phyloP scores from a whole-genome alignment of 768 basidiomycete genomes.

The Harrya chromipes region DNA sequence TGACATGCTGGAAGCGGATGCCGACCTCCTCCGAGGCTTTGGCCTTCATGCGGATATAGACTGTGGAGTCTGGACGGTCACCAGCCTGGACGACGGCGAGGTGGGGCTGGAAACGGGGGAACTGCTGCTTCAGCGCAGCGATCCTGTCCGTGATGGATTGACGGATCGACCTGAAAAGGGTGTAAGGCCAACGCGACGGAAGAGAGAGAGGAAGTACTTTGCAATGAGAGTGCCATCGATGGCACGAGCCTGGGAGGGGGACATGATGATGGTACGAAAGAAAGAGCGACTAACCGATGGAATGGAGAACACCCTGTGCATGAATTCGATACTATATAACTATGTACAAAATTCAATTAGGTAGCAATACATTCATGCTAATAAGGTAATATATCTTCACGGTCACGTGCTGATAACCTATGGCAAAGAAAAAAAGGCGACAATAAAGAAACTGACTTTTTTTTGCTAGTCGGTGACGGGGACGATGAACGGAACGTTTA shows the following conservation, averaged over 20 bases:
- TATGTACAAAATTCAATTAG: background rate
- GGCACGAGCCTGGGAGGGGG: constrained; percentile 46
- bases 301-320: constrained; percentile 1
- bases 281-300: constrained; percentile 7
- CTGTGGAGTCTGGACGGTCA: constrained; percentile 81
- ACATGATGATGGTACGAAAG: constrained; percentile 33
- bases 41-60: constrained; percentile 96
- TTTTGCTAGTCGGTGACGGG: background rate
- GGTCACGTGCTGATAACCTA: constrained; percentile 23
- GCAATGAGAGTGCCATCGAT: constrained; percentile 86
- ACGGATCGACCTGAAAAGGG: constrained; percentile 67
- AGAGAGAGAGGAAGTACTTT: constrained; percentile 51
- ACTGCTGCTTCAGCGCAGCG: constrained; percentile 54
- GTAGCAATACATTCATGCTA: background rate
- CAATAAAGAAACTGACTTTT: background rate
- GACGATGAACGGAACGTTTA: constrained; percentile 51
- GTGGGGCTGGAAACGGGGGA: constrained; percentile 88
- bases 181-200: constrained; percentile 13
- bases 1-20: constrained; percentile 80
- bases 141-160: constrained; percentile 71
- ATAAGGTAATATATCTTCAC: background rate
- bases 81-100: constrained; percentile 95
- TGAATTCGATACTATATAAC: background rate
- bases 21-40: constrained; percentile 95
- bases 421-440: background rate